A percentile compares a stretch with the other conserved stretches of the same genome.
phyloP scores from a whole-genome alignment of 345 rosid species.

The Populus deltoides region DNA sequence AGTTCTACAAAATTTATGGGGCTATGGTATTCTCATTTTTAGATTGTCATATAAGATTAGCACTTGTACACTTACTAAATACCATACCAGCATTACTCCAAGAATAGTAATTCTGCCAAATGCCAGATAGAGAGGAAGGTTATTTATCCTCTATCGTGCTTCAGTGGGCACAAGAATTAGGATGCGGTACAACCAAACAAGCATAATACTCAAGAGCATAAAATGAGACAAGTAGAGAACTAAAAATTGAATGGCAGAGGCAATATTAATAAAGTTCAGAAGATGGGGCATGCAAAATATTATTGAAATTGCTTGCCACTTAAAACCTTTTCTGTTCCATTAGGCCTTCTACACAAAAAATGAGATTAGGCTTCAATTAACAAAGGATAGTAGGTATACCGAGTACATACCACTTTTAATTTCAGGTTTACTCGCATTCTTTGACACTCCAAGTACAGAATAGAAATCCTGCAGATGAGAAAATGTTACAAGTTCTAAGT shows the following conservation, averaged over 20 bases:
- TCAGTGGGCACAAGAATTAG: not conserved
- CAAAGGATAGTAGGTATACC: not conserved
- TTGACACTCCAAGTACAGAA: slow-evolving; percentile 91
- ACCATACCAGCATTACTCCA: not conserved
- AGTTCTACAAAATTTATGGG: not conserved
- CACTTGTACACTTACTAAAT: not conserved
- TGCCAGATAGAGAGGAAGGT: not conserved
- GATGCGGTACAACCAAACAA: not conserved
- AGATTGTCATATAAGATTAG: not conserved
- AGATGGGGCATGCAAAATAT: not conserved
- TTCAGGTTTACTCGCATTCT: slow-evolving; percentile 84
- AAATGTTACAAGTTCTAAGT: not conserved
- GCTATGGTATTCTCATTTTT: not conserved
- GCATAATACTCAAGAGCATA: not conserved
- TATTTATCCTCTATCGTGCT: not conserved
- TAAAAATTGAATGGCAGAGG: not conserved
- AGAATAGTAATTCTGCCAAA: not conserved
- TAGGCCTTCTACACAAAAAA: not conserved
- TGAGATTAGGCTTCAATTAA: not conserved
- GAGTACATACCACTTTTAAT: slow-evolving; percentile 78
- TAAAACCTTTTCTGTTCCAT: not conserved
- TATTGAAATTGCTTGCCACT: not conserved
- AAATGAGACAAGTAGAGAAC: not conserved
- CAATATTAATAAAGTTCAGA: not conserved
- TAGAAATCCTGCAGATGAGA: slow-evolving; percentile 69